Evolutionary conservation across 2,329 filamentous ascomycete species (phyloP), one percentile per base, ranked within the genome.

Genomic region (Aspergillus pseudotamarii): DNA sequence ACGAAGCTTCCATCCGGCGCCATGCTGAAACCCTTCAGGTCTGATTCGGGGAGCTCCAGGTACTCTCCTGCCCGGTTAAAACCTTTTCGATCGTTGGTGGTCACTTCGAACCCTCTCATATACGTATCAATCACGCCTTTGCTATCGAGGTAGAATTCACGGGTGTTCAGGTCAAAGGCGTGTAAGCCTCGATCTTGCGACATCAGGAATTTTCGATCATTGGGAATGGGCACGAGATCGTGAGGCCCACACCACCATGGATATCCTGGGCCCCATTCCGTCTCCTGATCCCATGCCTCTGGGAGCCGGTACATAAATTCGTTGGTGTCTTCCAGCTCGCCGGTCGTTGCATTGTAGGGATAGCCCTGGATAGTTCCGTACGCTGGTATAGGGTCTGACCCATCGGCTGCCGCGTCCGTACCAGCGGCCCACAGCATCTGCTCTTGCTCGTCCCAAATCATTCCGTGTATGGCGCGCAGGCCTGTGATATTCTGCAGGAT

Each of bases 361-460:
- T 71, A 71, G 32, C 63, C 70, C 41, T 67, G 64, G 2, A 72
- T 64, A 9, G 63, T 58, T 2, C 67, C 68, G 32, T 68, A 59
- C 5, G 70, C 69, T 2, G 70, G 69, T 45, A 19, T 61, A 32
- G 45, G 45, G 57, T 72, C 70, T 9, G 68, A 68, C 3, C 70
- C 70, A 59, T 72, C 70, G 12, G 70, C 69, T 3, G 70, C 70
- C 6, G 57, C 63, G 50, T 72, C 67, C 26, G 69, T 72, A 2
- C 69, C 69, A 3, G 62, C 51, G 10, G 69, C 70, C 70, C 68
- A 71, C 26, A 72, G 53, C 64, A 69, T 67, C 53, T 69, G 69
- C 2, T 60, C 66, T 38, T 66, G 45, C 45, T 72, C 70, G 32
- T 72, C 70, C 70, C 69, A 72, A 45, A 72, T 71, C 68, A 72